These are phyloP conservation scores for Calonectria hawksworthii DNA, from an alignment of 2,329 filamentous ascomycete species.

Conservation along the genomic window DNA sequence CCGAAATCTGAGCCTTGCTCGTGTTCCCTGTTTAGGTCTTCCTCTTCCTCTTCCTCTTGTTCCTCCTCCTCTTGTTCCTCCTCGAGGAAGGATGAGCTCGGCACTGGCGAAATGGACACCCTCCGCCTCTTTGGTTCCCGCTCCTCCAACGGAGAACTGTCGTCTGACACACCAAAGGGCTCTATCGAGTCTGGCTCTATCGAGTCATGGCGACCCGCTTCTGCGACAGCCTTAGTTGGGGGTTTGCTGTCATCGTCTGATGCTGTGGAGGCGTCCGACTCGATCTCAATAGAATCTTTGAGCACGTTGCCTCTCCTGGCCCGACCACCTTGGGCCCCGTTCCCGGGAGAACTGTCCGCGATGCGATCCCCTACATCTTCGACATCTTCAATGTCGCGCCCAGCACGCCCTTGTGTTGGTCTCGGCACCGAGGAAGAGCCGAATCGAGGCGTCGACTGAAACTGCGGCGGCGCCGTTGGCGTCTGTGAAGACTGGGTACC, in stretches of 20 bases:
- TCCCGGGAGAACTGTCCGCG: slow-evolving; percentile 24
- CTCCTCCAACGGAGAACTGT: slow-evolving; percentile 29
- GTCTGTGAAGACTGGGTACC: slow-evolving; percentile 50
- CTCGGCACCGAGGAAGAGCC: slow-evolving; percentile 50
- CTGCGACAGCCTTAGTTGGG: slow-evolving; percentile 20
- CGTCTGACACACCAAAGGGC: slow-evolving; percentile 10
- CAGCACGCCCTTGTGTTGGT: slow-evolving; percentile 44
- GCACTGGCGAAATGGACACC: slow-evolving; percentile 46
- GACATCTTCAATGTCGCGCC: slow-evolving; percentile 51
- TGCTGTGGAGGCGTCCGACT: slow-evolving; percentile 40
- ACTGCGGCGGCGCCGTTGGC: slow-evolving; percentile 48
- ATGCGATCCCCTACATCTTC: slow-evolving; percentile 45
- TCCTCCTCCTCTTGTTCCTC: background rate
- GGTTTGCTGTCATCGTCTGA: slow-evolving; percentile 29
- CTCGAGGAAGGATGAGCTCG: slow-evolving; percentile 25
- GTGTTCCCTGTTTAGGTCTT: background rate
- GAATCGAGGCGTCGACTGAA: slow-evolving; percentile 57
- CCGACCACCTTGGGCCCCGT: slow-evolving; percentile 10
- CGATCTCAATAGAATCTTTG: slow-evolving; percentile 48
- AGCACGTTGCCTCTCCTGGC: slow-evolving; percentile 29
- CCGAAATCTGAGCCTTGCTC: slow-evolving; percentile 3
- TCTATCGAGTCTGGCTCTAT: slow-evolving; percentile 25
- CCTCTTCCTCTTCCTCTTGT: background rate
- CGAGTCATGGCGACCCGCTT: background rate
- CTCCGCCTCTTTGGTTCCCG: slow-evolving; percentile 47